These are phyloP conservation scores for Phytophthora cactorum DNA, from an alignment of 352 stramenopile genomes.

Conservation along the genomic window DNA sequence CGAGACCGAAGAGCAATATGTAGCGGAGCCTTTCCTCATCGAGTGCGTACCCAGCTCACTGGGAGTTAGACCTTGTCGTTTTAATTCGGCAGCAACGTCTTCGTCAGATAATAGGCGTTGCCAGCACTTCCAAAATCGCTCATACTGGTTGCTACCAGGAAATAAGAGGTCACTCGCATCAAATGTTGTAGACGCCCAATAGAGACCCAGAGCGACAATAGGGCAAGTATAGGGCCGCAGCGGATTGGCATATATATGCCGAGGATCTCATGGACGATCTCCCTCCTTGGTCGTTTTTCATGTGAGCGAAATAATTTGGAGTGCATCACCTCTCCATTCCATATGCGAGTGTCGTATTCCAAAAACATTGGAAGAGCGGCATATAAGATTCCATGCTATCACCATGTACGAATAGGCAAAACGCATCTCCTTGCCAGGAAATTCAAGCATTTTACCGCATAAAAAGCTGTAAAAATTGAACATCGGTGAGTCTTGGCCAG, in stretches of 20 bases:
- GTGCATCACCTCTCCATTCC: constrained; percentile 31
- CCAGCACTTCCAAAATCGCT: neutral
- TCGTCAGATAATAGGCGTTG: too few relatives aligned
- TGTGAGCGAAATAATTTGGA: constrained; percentile 44
- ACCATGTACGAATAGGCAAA: constrained; percentile 25
- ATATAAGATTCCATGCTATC: constrained; percentile 27
- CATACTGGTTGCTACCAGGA: neutral
- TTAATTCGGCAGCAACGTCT: too few relatives aligned
- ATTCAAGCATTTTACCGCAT: neutral
- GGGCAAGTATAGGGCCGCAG: neutral
- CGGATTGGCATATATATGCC: constrained; percentile 8
- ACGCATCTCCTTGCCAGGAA: constrained; percentile 3
- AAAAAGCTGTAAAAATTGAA: constrained; percentile 10
- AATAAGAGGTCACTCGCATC: neutral
- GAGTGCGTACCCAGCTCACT: neutral
- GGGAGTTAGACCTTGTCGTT: neutral
- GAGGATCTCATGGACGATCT: constrained; percentile 1
- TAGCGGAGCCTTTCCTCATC: neutral
- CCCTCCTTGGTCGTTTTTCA: constrained; percentile 42
- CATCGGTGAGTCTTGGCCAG: constrained; percentile 1
- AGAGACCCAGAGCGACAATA: constrained; percentile 2
- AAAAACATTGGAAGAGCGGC: constrained; percentile 10
- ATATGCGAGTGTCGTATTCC: constrained; percentile 23
- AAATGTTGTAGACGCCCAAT: neutral
- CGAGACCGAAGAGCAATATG: neutral